Conservation (phyloP, 495 filamentous ascomycete genomes). For the Penicillium dipodomyicola region DNA sequence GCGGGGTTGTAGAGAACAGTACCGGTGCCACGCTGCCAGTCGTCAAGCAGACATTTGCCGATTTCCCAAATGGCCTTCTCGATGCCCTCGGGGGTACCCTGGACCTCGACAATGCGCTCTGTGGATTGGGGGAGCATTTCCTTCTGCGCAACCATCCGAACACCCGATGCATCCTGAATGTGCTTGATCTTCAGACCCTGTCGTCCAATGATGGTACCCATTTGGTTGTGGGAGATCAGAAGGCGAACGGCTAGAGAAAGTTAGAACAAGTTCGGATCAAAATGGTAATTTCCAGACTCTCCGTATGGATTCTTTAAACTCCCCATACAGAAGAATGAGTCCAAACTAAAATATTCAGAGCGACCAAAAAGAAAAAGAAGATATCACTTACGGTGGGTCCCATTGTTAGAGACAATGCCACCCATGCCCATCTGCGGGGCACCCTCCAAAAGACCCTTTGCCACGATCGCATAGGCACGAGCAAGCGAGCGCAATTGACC, state of each 20-base stretch:
- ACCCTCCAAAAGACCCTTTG: constrained; percentile 85
- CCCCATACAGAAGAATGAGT: not conserved
- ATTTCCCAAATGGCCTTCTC: constrained; percentile 98
- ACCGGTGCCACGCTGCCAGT: constrained; percentile 93
- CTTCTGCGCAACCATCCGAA: constrained; percentile 98
- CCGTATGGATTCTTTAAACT: not conserved
- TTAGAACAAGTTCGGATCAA: constrained; percentile 25
- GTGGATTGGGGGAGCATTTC: constrained; percentile 99
- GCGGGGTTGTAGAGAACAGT: constrained; percentile 96
- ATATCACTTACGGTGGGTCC: constrained; percentile 82
- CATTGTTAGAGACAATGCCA: constrained; percentile 75
- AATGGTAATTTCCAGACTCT: not conserved
- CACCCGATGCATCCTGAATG: constrained; percentile 94
- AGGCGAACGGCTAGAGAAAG: constrained; percentile 79
- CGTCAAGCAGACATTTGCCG: constrained; percentile 95
- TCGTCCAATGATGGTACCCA: constrained; percentile 98
- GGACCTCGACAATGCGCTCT: constrained; percentile 96
- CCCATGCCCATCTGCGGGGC: constrained; percentile 95
- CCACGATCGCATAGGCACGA: constrained; percentile 89
- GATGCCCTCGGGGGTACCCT: constrained; percentile 89
- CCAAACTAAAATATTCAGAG: not conserved
- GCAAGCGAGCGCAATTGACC: constrained; percentile 82
- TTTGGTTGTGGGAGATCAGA: constrained; percentile 98
- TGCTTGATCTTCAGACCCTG: constrained; percentile 98
- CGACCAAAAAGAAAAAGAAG: not conserved